Percentiles rank a stretch among this genome's conserved stretches.
These are phyloP conservation scores for Kandelia obovata DNA, from an alignment of 345 rosid genomes.

Conservation along the genomic window DNA sequence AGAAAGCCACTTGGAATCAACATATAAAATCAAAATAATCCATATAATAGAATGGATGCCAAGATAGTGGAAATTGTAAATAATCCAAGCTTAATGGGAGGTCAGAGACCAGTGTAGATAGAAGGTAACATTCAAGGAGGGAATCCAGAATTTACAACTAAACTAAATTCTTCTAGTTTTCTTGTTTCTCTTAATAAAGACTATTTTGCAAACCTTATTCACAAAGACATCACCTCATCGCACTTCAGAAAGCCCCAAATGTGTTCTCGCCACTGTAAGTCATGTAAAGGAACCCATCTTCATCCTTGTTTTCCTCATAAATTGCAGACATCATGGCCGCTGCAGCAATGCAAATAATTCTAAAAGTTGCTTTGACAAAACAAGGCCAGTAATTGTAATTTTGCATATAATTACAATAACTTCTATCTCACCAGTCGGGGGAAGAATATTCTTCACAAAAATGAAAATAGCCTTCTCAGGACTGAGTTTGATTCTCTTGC, in stretches of 20 bases:
- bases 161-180: constrained; percentile 10
- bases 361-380: not conserved
- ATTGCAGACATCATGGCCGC: constrained; percentile 96
- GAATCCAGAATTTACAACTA: constrained; percentile 33
- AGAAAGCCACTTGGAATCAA: no score
- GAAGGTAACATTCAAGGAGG: not conserved
- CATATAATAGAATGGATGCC: no score
- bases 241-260: constrained; percentile 50
- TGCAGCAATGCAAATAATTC: constrained; percentile 20
- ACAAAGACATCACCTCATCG: constrained; percentile 14
- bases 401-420: not conserved
- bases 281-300: constrained; percentile 97
- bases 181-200: not conserved
- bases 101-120: not conserved
- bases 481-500: constrained; percentile 81
- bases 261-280: constrained; percentile 98
- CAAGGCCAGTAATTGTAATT: not conserved
- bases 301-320: constrained; percentile 92
- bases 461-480: constrained; percentile 81
- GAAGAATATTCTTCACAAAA: constrained; percentile 67
- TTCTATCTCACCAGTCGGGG: constrained; percentile 57
- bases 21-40: no score
- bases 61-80: not conserved
- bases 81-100: not conserved
- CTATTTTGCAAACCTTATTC: constrained; percentile 9